Evolutionary conservation across 2,329 filamentous ascomycete species (phyloP).

Genomic region (Colletotrichum sp.): DNA sequence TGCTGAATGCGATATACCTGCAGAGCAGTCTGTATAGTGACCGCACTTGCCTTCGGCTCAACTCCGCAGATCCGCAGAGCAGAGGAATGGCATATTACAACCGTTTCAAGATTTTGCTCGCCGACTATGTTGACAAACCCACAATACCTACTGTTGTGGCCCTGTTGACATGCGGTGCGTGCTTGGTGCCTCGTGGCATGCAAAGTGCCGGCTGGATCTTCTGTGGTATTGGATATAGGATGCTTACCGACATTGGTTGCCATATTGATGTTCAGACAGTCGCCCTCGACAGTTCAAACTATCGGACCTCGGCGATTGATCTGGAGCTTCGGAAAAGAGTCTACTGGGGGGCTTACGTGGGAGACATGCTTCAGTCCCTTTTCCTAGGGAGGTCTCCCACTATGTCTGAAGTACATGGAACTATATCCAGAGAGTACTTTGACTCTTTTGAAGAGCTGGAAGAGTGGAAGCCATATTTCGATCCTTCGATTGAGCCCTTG

Average conservation of each 20-base stretch:
- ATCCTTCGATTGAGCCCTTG: background rate
- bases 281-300: background rate
- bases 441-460: background rate
- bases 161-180: conserved; percentile 14
- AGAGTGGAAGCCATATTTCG: background rate
- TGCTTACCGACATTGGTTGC: background rate
- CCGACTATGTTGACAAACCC: conserved; percentile 35
- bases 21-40: conserved; percentile 43
- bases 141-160: conserved; percentile 43
- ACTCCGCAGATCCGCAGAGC: conserved; percentile 36
- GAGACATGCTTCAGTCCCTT: background rate
- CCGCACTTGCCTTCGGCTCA: conserved; percentile 35
- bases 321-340: background rate
- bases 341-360: background rate
- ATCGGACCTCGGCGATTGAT: background rate
- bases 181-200: background rate
- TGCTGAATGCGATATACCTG: conserved; percentile 46
- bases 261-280: background rate
- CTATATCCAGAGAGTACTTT: background rate
- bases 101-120: conserved; percentile 39
- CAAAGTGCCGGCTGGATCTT: background rate
- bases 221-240: background rate
- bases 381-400: background rate
- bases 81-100: conserved; percentile 41
- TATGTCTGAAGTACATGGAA: background rate